These are phyloP conservation scores for Globisporangium paddicum DNA, from an alignment of 352 stramenopile genomes.

Conservation along the genomic window DNA sequence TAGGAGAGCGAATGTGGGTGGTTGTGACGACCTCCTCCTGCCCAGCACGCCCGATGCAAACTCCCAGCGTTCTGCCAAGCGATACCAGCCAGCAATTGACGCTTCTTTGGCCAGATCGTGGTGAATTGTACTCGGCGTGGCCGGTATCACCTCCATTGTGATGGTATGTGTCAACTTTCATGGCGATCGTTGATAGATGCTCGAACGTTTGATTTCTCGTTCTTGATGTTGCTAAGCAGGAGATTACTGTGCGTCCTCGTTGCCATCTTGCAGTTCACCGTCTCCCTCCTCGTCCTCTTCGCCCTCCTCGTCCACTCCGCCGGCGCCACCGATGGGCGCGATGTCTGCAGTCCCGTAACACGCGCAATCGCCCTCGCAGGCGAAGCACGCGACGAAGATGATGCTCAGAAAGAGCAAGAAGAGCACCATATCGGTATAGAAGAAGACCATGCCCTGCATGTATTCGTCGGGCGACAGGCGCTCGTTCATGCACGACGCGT, in stretches of 20 bases:
- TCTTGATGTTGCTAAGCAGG: too few relatives aligned
- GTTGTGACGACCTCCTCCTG: neutral
- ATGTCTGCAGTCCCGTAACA: slow-evolving; percentile 73
- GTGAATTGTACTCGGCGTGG: too few relatives aligned
- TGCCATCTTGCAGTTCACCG: slow-evolving; percentile 21
- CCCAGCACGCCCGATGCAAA: neutral
- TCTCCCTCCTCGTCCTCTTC: slow-evolving; percentile 21
- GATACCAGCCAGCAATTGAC: too few relatives aligned
- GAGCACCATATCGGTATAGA: slow-evolving; percentile 81
- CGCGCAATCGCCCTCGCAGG: slow-evolving; percentile 68
- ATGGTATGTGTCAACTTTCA: too few relatives aligned
- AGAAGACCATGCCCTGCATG: slow-evolving; percentile 82
- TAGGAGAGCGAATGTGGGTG: neutral
- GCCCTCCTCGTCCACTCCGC: slow-evolving; percentile 8
- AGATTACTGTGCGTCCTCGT: slow-evolving; percentile 10
- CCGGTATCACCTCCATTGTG: too few relatives aligned
- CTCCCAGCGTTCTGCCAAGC: neutral
- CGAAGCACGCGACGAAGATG: slow-evolving; percentile 74
- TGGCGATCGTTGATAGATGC: too few relatives aligned
- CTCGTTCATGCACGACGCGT: slow-evolving; percentile 77
- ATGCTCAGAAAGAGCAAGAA: slow-evolving; percentile 76
- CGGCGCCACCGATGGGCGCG: slow-evolving; percentile 33
- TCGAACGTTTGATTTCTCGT: too few relatives aligned
- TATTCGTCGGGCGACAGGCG: slow-evolving; percentile 71
- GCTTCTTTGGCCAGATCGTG: too few relatives aligned